phyloP scores from a whole-genome alignment of 1,284 basidiomycete species.

The Lentinula novae-zelandiae region DNA sequence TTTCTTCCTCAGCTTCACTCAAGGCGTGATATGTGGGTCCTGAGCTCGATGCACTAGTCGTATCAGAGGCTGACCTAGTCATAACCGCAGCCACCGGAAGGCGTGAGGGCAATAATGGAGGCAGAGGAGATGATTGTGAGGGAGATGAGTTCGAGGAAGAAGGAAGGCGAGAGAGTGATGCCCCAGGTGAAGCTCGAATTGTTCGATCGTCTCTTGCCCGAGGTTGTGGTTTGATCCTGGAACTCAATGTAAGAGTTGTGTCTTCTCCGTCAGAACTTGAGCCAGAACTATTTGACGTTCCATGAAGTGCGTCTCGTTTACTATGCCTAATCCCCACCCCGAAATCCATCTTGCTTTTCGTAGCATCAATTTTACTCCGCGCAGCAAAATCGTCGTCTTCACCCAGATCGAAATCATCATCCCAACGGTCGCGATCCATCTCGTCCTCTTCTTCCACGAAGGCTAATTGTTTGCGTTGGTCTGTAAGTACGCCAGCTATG shows the following conservation, averaged over 20 bases:
- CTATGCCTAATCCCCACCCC: neutral
- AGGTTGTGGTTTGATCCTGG: neutral
- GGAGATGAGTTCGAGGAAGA: neutral
- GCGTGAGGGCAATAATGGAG: neutral
- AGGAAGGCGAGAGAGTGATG: neutral
- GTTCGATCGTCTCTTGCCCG: constrained; percentile 4
- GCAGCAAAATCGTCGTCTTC: neutral
- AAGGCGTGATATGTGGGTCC: neutral
- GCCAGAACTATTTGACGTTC: neutral
- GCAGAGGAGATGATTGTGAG: neutral
- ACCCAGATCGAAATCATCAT: constrained; percentile 3
- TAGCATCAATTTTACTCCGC: neutral
- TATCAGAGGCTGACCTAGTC: neutral
- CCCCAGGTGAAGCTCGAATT: neutral
- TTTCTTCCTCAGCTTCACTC: constrained; percentile 4
- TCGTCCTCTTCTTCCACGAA: constrained; percentile 2
- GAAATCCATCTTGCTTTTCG: neutral
- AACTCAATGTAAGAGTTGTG: neutral
- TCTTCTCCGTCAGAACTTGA: neutral
- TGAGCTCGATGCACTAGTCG: neutral
- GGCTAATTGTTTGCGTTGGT: neutral
- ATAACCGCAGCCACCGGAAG: neutral
- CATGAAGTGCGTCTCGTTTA: neutral
- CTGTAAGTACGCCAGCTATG: neutral
- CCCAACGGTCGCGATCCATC: neutral